These are phyloP conservation scores for Hibiscus syriacus DNA, from an alignment of 345 rosid species.

Conservation along the genomic window DNA sequence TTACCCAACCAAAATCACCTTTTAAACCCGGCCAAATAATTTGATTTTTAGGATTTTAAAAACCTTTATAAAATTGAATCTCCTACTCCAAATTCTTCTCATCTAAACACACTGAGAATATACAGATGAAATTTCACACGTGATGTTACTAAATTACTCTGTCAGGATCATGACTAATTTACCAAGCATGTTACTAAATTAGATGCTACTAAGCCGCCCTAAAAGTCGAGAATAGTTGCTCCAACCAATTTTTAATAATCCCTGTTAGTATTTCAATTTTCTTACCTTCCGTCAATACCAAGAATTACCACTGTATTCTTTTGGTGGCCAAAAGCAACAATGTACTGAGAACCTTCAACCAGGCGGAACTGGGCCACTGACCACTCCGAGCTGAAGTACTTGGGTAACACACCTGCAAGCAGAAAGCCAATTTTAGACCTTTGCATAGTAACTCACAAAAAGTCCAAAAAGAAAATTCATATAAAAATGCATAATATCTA, in stretches of 20 bases:
- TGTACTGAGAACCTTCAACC: constrained; percentile 74
- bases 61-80: too few relatives aligned
- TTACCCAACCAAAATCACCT: too few relatives aligned
- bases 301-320: constrained; percentile 82
- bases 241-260: background rate
- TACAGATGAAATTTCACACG: background rate
- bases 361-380: constrained; percentile 89
- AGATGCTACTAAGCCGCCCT: background rate
- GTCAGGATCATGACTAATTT: background rate
- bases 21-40: too few relatives aligned
- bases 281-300: constrained; percentile 96
- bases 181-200: background rate
- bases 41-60: too few relatives aligned
- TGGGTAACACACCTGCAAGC: constrained; percentile 67
- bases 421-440: background rate
- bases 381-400: constrained; percentile 97
- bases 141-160: background rate
- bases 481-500: background rate
- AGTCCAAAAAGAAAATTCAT: background rate
- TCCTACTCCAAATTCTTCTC: too few relatives aligned
- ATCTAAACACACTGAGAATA: background rate
- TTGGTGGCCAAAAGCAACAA: constrained; percentile 88
- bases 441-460: background rate
- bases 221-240: background rate
- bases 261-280: background rate